phyloP scores from a whole-genome alignment of 2,329 filamentous ascomycete species.

The Talaromyces rugulosus region DNA sequence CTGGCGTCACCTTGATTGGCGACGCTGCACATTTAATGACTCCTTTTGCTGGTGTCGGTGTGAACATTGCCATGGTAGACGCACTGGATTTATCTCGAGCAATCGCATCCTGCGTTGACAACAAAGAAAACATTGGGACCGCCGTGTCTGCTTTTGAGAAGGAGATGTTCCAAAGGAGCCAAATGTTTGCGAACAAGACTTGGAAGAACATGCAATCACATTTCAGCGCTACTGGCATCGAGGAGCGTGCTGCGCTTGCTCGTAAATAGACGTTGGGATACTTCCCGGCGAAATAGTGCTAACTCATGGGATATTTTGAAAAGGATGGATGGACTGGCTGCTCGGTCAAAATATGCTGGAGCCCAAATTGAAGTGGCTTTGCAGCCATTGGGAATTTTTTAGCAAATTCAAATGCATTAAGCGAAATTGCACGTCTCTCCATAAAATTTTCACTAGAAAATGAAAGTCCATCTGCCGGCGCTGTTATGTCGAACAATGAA shows the following conservation, averaged over 20 bases:
- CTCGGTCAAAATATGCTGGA: neutral
- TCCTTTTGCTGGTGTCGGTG: conserved; percentile 18
- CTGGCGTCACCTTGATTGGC: conserved; percentile 3
- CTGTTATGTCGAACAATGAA: neutral
- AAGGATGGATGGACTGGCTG: neutral
- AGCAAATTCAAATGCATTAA: conserved; percentile 1
- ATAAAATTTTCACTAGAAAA: neutral
- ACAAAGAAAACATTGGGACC: neutral
- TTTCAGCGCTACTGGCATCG: conserved; percentile 3
- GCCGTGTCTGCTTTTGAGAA: conserved; percentile 3
- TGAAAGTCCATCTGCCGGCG: neutral
- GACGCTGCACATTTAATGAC: conserved; percentile 14
- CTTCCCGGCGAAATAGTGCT: neutral
- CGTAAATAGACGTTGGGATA: neutral
- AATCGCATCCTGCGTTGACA: conserved; percentile 8
- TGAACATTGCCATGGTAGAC: conserved; percentile 18
- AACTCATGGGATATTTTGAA: neutral
- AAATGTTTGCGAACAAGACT: conserved; percentile 3
- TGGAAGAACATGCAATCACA: conserved; percentile 4
- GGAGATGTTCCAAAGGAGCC: conserved; percentile 3
- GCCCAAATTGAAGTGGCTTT: conserved; percentile 7
- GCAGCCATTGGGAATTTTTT: conserved; percentile 1
- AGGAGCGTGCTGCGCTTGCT: neutral
- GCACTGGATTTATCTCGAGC: conserved; percentile 13
- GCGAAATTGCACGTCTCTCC: neutral